Percentiles rank a stretch among this genome's conserved stretches.
phyloP scores from a whole-genome alignment of 1,284 basidiomycete genomes.

The Marasmius oreades region DNA sequence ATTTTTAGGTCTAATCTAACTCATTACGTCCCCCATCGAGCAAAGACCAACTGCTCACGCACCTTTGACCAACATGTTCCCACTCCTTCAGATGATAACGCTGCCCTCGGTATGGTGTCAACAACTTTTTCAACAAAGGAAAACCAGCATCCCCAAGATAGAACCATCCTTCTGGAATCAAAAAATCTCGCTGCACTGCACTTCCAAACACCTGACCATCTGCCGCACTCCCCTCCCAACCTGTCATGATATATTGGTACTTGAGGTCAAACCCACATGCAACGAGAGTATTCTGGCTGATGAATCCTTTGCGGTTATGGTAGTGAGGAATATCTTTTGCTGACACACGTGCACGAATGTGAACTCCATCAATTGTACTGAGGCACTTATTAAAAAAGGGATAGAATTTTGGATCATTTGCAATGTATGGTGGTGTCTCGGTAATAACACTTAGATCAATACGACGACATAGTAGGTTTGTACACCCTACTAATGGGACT shows the following conservation, averaged over 20 bases:
- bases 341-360: constrained; percentile 2
- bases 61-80: constrained; percentile 19
- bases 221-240: constrained; percentile 31
- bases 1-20: not conserved
- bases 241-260: constrained; percentile 27
- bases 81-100: constrained; percentile 33
- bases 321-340: not conserved
- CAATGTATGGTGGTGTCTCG: not conserved
- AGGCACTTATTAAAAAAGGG: constrained; percentile 3
- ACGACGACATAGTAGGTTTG: no score
- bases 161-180: constrained; percentile 26
- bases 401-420: not conserved
- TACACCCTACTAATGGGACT: no score
- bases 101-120: constrained; percentile 29
- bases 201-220: constrained; percentile 23
- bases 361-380: constrained; percentile 7
- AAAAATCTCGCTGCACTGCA: constrained; percentile 22
- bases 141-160: constrained; percentile 41
- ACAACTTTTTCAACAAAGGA: constrained; percentile 25
- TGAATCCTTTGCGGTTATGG: constrained; percentile 6
- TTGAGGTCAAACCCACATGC: constrained; percentile 19
- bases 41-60: not conserved
- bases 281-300: constrained; percentile 2
- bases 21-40: not conserved
- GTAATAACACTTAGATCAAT: no score